Evolutionary conservation across 331 rosid species (phyloP).

Genomic region (Malus hybrid): DNA sequence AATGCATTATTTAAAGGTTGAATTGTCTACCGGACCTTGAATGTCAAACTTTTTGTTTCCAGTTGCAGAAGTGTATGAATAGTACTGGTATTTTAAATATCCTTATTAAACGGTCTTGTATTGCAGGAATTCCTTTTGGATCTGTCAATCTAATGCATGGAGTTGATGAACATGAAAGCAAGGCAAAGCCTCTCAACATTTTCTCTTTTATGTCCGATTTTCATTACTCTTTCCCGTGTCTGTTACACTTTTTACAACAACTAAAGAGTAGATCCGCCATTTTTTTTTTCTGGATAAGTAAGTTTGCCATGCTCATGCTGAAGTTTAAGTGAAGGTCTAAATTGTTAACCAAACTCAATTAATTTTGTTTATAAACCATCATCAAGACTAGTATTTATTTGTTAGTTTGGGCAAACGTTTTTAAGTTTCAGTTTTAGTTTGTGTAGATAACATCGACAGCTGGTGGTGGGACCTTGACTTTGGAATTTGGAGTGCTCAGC

Average conservation of each 20-base stretch:
- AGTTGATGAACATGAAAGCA: slow-evolving; percentile 97
- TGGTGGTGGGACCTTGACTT: slow-evolving; percentile 98
- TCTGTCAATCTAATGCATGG: slow-evolving; percentile 92
- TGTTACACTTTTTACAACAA: not conserved
- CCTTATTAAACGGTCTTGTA: slow-evolving; percentile 3
- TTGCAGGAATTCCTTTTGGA: slow-evolving; percentile 97
- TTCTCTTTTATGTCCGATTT: slow-evolving; percentile 21
- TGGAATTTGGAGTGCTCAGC: slow-evolving; percentile 95
- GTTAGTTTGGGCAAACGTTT: not conserved
- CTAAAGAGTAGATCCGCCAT: not conserved
- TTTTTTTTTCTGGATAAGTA: not conserved
- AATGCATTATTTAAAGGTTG: not conserved
- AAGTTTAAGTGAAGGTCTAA: not conserved
- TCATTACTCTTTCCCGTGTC: not conserved
- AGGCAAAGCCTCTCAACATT: slow-evolving; percentile 45
- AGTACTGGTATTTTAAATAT: not conserved
- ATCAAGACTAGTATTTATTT: not conserved
- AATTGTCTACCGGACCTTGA: not conserved
- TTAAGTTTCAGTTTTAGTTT: not conserved
- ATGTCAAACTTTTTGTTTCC: not conserved
- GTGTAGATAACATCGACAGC: slow-evolving; percentile 95
- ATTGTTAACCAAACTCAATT: not conserved
- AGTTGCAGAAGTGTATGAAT: not conserved
- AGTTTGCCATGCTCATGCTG: not conserved
- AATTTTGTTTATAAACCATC: not conserved